Conservation (phyloP, 371 early-diverging fungal species). For the Globomyces sp. region DNA sequence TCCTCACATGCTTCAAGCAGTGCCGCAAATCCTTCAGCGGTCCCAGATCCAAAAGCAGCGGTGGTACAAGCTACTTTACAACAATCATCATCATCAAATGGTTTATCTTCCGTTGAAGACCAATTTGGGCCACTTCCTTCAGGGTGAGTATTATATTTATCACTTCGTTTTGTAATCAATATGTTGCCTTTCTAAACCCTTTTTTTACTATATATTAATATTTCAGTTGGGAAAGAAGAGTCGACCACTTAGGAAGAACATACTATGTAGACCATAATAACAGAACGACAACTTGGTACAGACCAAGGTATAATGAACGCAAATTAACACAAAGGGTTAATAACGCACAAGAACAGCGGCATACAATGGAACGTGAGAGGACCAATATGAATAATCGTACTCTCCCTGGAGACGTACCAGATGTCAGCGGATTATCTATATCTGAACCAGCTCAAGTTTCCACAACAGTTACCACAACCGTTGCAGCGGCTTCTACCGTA, state of each 20-base stretch:
- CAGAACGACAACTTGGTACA: conserved; percentile 88
- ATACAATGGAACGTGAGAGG: conserved; percentile 69
- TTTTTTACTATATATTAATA: too few relatives aligned
- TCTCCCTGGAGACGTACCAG: conserved; percentile 56
- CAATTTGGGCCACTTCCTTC: conserved; percentile 67
- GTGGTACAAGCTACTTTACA: not conserved
- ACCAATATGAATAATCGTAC: conserved; percentile 75
- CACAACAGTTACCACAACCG: conserved; percentile 25
- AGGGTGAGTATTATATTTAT: conserved; percentile 33
- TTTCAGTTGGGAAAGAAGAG: conserved; percentile 80
- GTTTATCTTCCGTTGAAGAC: conserved; percentile 56
- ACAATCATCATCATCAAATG: conserved; percentile 3
- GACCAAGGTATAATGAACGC: conserved; percentile 31
- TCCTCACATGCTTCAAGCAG: not conserved
- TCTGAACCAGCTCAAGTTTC: conserved; percentile 24
- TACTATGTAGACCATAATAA: conserved; percentile 97
- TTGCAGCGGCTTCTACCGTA: conserved; percentile 20
- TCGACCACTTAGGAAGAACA: conserved; percentile 83
- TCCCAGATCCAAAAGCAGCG: conserved; percentile 11
- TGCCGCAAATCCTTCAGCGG: not conserved
- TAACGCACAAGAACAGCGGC: conserved; percentile 53
- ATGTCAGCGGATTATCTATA: too few relatives aligned
- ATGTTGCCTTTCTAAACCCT: too few relatives aligned
- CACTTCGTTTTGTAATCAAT: conserved; percentile 26
- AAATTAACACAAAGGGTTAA: conserved; percentile 75